These are phyloP conservation scores for Camelina neglecta DNA, from an alignment of 345 rosid species.

Conservation along the genomic window DNA sequence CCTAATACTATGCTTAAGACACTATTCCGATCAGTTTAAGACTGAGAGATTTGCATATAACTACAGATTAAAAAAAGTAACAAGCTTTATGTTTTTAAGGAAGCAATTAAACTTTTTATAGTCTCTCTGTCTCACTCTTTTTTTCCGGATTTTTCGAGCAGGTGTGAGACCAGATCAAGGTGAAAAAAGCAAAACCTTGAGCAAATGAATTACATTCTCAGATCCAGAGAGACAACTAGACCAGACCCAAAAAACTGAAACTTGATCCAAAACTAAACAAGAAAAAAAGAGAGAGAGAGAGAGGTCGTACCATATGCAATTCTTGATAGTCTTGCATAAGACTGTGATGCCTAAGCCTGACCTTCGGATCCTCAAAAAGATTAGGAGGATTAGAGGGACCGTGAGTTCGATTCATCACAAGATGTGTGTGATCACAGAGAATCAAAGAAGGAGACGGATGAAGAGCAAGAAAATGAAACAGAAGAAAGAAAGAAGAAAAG, in stretches of 20 bases:
- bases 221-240: conserved; percentile 49
- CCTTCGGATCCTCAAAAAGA: conserved; percentile 52
- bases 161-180: conserved; percentile 30
- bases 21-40: conserved; percentile 25
- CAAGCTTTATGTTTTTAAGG: conserved; percentile 22
- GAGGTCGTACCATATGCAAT: conserved; percentile 53
- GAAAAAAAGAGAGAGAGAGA: not conserved
- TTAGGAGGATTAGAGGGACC: conserved; percentile 18
- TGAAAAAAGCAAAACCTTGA: conserved; percentile 15
- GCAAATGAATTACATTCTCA: conserved; percentile 25
- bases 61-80: not conserved
- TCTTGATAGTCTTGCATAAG: conserved; percentile 72
- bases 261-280: conserved; percentile 28
- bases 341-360: conserved; percentile 56
- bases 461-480: not conserved
- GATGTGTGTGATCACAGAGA: conserved; percentile 25
- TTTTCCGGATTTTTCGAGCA: not conserved
- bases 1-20: not conserved
- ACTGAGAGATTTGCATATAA: conserved; percentile 17
- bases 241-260: conserved; percentile 33
- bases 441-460: conserved; percentile 17
- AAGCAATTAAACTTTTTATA: conserved; percentile 20
- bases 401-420: conserved; percentile 51
- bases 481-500: not conserved
- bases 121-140: not conserved